A percentile compares a stretch with the other conserved stretches of the same genome.
Evolutionary conservation across 2,329 filamentous ascomycete species (phyloP).

Genomic region (Xylaria sp.): DNA sequence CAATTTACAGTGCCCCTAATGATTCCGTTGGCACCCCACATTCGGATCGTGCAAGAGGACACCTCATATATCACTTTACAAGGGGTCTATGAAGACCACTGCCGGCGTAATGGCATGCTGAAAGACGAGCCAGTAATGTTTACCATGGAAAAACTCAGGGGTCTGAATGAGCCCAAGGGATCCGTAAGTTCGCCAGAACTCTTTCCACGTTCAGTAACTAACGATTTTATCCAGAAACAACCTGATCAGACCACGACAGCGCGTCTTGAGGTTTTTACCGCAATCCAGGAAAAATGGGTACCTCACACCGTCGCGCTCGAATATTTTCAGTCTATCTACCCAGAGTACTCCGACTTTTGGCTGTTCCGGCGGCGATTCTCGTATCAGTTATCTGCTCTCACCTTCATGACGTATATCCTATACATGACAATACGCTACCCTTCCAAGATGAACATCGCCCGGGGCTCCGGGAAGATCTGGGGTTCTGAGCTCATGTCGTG

Average conservation of each 20-base stretch:
- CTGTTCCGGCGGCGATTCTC: slow-evolving; percentile 97
- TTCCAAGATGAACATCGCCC: slow-evolving; percentile 91
- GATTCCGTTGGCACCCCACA: slow-evolving; percentile 92
- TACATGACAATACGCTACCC: slow-evolving; percentile 97
- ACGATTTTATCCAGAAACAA: slow-evolving; percentile 58
- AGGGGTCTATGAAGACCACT: slow-evolving; percentile 95
- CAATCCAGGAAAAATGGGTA: slow-evolving; percentile 94
- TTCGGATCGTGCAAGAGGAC: slow-evolving; percentile 95
- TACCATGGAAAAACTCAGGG: slow-evolving; percentile 91
- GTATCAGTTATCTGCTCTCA: slow-evolving; percentile 92
- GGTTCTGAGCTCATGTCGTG: slow-evolving; percentile 91
- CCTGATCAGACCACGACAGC: slow-evolving; percentile 74
- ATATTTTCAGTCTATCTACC: slow-evolving; percentile 88
- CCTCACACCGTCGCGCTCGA: slow-evolving; percentile 81
- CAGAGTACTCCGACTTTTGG: slow-evolving; percentile 94
- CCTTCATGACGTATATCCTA: slow-evolving; percentile 98
- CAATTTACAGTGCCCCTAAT: slow-evolving; percentile 97
- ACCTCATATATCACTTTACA: slow-evolving; percentile 92
- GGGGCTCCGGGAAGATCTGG: slow-evolving; percentile 91
- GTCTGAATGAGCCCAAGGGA: slow-evolving; percentile 72
- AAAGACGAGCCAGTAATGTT: slow-evolving; percentile 97
- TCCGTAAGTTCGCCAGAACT: slow-evolving; percentile 50
- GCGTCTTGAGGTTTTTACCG: slow-evolving; percentile 88
- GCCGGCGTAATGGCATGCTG: slow-evolving; percentile 80
- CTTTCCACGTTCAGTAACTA: slow-evolving; percentile 17